Percentiles rank a stretch among this genome's conserved stretches.
Evolutionary conservation across 2,329 filamentous ascomycete genomes (phyloP).

Genomic region (Cadophora luteo-olivacea): DNA sequence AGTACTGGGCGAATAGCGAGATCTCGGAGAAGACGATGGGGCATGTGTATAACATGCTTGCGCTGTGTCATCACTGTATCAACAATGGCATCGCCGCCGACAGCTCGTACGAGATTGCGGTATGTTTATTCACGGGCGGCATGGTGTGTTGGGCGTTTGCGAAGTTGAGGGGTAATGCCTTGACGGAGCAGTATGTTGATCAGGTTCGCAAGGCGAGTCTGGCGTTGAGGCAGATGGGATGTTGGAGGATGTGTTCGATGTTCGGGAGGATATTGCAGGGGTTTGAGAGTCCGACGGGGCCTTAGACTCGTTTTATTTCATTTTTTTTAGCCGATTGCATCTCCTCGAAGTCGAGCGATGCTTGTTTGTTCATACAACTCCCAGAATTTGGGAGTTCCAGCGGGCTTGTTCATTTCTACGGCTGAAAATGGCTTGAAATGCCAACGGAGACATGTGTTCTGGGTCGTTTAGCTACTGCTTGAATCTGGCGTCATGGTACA

Average conservation of each 20-base stretch:
- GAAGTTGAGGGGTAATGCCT: constrained; percentile 30
- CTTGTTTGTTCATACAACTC: neutral
- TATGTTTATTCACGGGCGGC: constrained; percentile 40
- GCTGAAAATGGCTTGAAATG: neutral
- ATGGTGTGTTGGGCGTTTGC: constrained; percentile 43
- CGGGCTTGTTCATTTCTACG: neutral
- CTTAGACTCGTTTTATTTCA: neutral
- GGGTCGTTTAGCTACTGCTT: neutral
- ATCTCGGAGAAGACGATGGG: constrained; percentile 39
- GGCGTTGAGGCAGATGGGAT: constrained; percentile 39
- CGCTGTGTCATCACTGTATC: constrained; percentile 34
- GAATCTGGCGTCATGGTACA: neutral
- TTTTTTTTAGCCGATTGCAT: neutral
- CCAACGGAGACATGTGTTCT: neutral
- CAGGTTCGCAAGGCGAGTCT: constrained; percentile 36
- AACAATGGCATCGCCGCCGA: constrained; percentile 29
- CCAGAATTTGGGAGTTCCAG: neutral
- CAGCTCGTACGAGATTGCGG: constrained; percentile 37
- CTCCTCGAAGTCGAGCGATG: neutral
- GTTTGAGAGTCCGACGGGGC: constrained; percentile 30
- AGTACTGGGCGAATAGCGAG: constrained; percentile 40
- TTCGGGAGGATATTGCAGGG: constrained; percentile 41
- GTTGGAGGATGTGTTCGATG: constrained; percentile 41
- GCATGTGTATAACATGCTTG: constrained; percentile 37
- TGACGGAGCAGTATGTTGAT: constrained; percentile 29